Percentiles rank a stretch among this genome's conserved stretches.
These are phyloP conservation scores for Wilcoxina mikolae DNA, from an alignment of 495 filamentous ascomycete species.

Conservation along the genomic window DNA sequence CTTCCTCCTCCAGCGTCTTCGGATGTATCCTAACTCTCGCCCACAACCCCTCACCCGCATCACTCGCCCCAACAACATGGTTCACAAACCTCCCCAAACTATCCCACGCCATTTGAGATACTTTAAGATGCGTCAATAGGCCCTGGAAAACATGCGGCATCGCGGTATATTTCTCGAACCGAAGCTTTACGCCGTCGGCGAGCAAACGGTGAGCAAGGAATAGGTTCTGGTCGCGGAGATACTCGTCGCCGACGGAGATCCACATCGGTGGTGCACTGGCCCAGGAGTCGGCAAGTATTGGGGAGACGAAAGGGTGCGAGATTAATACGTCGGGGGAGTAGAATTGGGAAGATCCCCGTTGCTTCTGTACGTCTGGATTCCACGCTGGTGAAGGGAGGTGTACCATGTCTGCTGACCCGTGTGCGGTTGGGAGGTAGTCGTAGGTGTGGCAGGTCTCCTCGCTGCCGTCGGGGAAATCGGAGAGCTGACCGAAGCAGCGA, in stretches of 20 bases:
- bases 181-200: constrained; percentile 46
- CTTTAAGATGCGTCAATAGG: constrained; percentile 41
- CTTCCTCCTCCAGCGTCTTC: constrained; percentile 39
- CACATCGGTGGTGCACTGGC: constrained; percentile 52
- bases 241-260: constrained; percentile 64
- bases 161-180: constrained; percentile 62
- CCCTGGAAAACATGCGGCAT: constrained; percentile 81
- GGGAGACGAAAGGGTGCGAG: constrained; percentile 61
- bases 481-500: constrained; percentile 38
- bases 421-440: constrained; percentile 56
- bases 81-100: constrained; percentile 45
- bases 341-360: constrained; percentile 52
- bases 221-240: constrained; percentile 55
- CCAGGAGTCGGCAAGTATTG: constrained; percentile 55
- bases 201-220: constrained; percentile 46
- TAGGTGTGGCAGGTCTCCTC: constrained; percentile 44
- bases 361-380: constrained; percentile 38
- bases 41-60: constrained; percentile 29
- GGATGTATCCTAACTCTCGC: constrained; percentile 41
- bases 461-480: constrained; percentile 37
- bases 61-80: constrained; percentile 32
- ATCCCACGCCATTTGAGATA: constrained; percentile 39
- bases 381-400: constrained; percentile 48
- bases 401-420: constrained; percentile 25
- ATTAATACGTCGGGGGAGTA: constrained; percentile 50